Conservation (phyloP, 345 rosid species). For the Acer negundo region DNA sequence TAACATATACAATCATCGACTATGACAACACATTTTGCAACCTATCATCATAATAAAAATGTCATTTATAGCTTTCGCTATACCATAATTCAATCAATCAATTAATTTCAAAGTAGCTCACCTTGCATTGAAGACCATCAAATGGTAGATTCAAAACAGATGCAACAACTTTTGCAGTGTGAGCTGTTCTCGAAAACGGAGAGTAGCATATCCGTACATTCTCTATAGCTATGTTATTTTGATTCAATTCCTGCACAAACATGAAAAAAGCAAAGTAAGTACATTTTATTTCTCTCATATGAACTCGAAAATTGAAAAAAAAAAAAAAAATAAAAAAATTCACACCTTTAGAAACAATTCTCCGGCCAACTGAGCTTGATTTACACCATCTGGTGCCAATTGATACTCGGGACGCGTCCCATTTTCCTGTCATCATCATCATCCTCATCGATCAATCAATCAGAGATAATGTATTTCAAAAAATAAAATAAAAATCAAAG, state of each 20-base stretch:
- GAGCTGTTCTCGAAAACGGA: constrained; percentile 83
- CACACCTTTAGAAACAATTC: constrained; percentile 65
- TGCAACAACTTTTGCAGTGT: constrained; percentile 76
- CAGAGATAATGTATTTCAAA: background rate
- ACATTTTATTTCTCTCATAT: background rate
- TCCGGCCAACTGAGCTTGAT: constrained; percentile 79
- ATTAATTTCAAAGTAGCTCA: constrained; percentile 1
- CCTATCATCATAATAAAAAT: no score
- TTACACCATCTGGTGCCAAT: constrained; percentile 69
- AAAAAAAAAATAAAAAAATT: background rate
- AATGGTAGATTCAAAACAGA: constrained; percentile 69
- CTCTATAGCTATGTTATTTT: constrained; percentile 49
- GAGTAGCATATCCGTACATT: constrained; percentile 87
- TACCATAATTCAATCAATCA: background rate
- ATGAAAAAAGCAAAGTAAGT: background rate
- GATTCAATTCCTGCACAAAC: constrained; percentile 66
- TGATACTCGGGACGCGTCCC: constrained; percentile 64
- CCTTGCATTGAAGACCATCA: constrained; percentile 79
- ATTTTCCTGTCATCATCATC: constrained; percentile 56
- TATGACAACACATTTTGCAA: no score
- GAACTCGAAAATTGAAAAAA: background rate
- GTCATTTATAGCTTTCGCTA: background rate
- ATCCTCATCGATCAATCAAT: background rate
- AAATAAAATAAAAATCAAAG: background rate
- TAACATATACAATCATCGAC: no score